Evolutionary conservation across 2,329 filamentous ascomycete species (phyloP), one percentile per base, ranked within the genome.

Genomic region (Emmonsiellopsis sp.): DNA sequence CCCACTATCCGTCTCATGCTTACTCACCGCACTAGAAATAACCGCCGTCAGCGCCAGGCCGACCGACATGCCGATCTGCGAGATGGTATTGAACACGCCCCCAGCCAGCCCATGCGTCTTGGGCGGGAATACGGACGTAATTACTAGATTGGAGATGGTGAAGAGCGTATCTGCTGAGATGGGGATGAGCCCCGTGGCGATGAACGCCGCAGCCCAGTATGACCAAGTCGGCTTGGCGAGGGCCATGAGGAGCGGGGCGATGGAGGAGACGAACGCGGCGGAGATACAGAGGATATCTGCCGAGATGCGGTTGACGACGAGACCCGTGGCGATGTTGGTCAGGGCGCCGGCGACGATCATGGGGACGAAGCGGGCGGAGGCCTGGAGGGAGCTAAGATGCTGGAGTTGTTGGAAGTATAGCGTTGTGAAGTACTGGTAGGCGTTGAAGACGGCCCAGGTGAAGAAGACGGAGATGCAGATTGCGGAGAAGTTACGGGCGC

Each of bases 81-180:
- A 66, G 0, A 77, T 69, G 0, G 80, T 82, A 56, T 81, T 83
- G 62, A 84, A 84, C 0, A 84, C 80, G 0, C 78, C 80, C 0
- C 81, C 82, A 0, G 79, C 80, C 0, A 85, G 67, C 0, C 77
- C 78, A 54, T 84, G 81, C 0, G 73, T 81, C 9, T 79, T 66
- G n/a, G 74, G 69, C 0, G 78, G 76, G 56, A 83, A 83, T 2
- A 71, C 73, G 9, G 78, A 74, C 0, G 74, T 73, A 5, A 83
- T 73, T 2, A 82, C 66, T 13, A 84, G 71, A 31, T 78, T 68
- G 0, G 74, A 77, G 2, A 83, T 73, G 0, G 78, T 82, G 61
- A 81, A 83, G 6, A 84, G 55, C 1, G 61, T 60, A 48, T 67
- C 62, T 32, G 58, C 58, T 31, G 52, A 55, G 7, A 66, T 43